Conservation (phyloP, 1,284 basidiomycete genomes). For the Meripilus lineatus region DNA sequence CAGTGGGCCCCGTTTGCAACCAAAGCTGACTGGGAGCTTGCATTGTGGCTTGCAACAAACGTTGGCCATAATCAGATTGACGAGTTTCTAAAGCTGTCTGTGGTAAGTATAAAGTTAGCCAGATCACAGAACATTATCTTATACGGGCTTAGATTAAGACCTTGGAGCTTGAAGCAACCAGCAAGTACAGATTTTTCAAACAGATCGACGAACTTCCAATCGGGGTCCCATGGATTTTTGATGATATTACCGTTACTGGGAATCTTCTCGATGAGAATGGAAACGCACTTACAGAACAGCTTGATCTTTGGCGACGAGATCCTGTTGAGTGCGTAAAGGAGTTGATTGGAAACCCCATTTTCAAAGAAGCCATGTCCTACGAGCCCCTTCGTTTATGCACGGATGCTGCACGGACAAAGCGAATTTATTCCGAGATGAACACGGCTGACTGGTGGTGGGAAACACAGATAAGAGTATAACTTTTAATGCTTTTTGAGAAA, state of each 20-base stretch:
- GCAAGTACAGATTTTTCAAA: no score
- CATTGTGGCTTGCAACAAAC: conserved; percentile 9
- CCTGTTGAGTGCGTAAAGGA: conserved; percentile 28
- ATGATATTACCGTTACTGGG: conserved; percentile 14
- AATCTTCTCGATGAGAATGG: conserved; percentile 22
- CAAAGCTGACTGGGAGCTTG: conserved; percentile 16
- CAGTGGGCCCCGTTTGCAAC: not conserved
- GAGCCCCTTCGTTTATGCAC: conserved; percentile 27
- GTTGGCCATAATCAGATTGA: conserved; percentile 11
- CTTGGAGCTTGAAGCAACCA: no score
- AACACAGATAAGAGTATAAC: conserved; percentile 25
- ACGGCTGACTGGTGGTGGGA: conserved; percentile 40
- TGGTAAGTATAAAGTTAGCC: no score
- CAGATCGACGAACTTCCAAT: conserved; percentile 15
- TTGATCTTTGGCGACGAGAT: conserved; percentile 26
- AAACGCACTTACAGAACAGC: conserved; percentile 10
- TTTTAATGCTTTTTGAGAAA: not conserved
- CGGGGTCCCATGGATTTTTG: conserved; percentile 12
- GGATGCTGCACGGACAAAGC: conserved; percentile 18
- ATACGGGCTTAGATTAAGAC: no score
- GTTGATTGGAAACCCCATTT: conserved; percentile 28
- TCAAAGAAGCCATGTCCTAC: conserved; percentile 25
- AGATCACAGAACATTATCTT: no score
- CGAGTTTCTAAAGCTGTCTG: conserved; percentile 13
- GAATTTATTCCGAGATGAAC: conserved; percentile 34